These are phyloP conservation scores for Darksidea phi DNA, from an alignment of 495 filamentous ascomycete genomes.

Conservation along the genomic window DNA sequence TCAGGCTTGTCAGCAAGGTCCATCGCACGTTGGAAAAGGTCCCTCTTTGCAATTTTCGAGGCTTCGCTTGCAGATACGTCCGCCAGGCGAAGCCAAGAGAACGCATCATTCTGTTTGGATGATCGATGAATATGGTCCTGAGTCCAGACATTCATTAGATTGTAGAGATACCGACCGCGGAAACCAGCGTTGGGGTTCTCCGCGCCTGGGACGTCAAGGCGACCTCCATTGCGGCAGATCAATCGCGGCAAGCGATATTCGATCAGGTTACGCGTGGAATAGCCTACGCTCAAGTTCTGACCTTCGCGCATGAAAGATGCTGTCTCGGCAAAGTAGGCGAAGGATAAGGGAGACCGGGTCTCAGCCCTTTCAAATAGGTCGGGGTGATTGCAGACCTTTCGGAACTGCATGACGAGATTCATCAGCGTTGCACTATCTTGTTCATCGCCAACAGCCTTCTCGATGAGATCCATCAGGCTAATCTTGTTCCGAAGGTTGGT, in stretches of 20 bases:
- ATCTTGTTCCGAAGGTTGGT: conserved; percentile 89
- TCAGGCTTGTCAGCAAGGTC: conserved; percentile 50
- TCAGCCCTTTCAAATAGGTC: conserved; percentile 96
- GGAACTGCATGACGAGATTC: conserved; percentile 99
- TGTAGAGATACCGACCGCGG: conserved; percentile 65
- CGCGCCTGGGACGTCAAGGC: conserved; percentile 71
- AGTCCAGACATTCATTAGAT: conserved; percentile 86
- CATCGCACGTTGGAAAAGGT: conserved; percentile 64
- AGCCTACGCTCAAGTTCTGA: conserved; percentile 70
- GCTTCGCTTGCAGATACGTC: conserved; percentile 73
- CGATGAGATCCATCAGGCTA: conserved; percentile 96
- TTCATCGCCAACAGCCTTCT: conserved; percentile 94
- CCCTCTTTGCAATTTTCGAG: conserved; percentile 62
- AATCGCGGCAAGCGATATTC: conserved; percentile 79
- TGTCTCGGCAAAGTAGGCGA: conserved; percentile 85
- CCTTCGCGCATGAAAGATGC: conserved; percentile 92
- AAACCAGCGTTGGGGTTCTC: conserved; percentile 76
- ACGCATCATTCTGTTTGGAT: conserved; percentile 58
- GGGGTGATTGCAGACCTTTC: conserved; percentile 98
- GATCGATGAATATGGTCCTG: conserved; percentile 71
- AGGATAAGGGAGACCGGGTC: conserved; percentile 78
- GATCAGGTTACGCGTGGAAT: conserved; percentile 84
- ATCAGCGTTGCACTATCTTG: conserved; percentile 93
- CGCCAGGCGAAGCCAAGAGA: conserved; percentile 88
- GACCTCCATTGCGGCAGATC: conserved; percentile 71